Evolutionary conservation across 2,329 filamentous ascomycete genomes (phyloP), one percentile per base, ranked within the genome.

Genomic region (Trichoderma oligosporum): DNA sequence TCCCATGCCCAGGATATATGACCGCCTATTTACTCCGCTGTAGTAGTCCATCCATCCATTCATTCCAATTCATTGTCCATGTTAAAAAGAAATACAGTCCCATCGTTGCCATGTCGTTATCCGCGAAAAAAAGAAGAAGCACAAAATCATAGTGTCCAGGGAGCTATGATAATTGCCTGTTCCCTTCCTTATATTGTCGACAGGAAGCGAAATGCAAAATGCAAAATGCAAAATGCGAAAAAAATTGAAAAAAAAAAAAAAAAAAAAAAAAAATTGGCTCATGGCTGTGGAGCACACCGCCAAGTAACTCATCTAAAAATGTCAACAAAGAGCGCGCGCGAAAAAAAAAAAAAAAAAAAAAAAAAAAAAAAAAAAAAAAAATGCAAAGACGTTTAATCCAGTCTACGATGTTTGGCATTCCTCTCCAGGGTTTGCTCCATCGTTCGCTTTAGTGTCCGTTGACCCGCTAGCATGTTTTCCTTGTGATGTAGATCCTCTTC

Each of bases 381-480:
- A 29, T 42, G n/a, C n/a, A 14, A n/a, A 20, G n/a, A 29, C 11
- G n/a, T 18, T 47, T 46, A 51, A 31, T 35, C 29, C 8, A 57
- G 25, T 4, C 54, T 57, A 8, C 41, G 42, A 4, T 42, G 46
- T 33, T 59, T 59, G 9, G 12, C n/a, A 12, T n/a, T 20, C 8
- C 41, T 25, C 4, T 46, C 53, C 2, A 52, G 2, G 4, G 18
- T 20, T 11, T 20, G 2, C 39, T 46, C 53, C 27, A 36, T 51
- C 4, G 38, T 47, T 46, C 57, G 57, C 14, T 59, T 59, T 16
- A 45, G 41, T 3, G 42, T n/a, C 11, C 14, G 57, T 14, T 18
- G 14, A 27, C 14, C 25, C 1, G 16, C 14, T 8, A 7, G 7
- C 27, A 31, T 11, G 11, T 14, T 3, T 6, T 29, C 41, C 3